Evolutionary conservation across 257 asterid genomes (phyloP).

Genomic region (Penstemon davidsonii): DNA sequence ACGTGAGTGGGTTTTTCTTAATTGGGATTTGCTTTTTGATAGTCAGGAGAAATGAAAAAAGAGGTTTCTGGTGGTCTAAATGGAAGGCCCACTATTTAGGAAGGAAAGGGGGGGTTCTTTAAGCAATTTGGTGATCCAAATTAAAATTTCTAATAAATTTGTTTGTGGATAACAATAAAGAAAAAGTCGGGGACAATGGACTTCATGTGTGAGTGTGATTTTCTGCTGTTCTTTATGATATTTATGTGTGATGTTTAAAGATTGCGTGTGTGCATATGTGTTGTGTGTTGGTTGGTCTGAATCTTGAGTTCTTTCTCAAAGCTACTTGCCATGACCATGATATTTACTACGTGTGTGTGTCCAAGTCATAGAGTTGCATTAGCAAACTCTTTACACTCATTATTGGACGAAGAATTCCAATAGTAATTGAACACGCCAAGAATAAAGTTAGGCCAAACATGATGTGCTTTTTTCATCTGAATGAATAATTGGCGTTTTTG

Average conservation of each 20-base stretch:
- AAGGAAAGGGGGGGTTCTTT: not conserved
- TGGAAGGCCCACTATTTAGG: conserved; percentile 24
- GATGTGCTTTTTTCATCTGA: too few relatives aligned
- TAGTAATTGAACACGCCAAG: conserved; percentile 16
- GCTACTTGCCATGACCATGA: conserved; percentile 10
- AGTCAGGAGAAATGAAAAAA: conserved; percentile 1
- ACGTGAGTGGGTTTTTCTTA: not conserved
- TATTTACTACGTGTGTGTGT: conserved; percentile 16
- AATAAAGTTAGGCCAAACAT: conserved; percentile 9
- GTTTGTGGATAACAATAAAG: not conserved
- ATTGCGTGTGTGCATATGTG: not conserved
- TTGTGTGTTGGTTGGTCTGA: not conserved
- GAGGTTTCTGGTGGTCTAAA: not conserved
- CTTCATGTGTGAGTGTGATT: conserved; percentile 26
- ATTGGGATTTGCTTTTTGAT: conserved; percentile 4
- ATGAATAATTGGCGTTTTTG: too few relatives aligned
- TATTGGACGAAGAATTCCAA: conserved; percentile 23
- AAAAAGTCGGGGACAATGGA: conserved; percentile 22
- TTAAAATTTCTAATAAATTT: not conserved
- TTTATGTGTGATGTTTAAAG: not conserved
- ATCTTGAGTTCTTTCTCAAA: not conserved
- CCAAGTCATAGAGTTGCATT: not conserved
- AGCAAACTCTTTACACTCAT: not conserved
- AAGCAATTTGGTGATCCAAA: not conserved
- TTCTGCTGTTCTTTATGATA: not conserved